Conservation (phyloP, 2,329 filamentous ascomycete species). For the Cephalotrichum gorgonifer region DNA sequence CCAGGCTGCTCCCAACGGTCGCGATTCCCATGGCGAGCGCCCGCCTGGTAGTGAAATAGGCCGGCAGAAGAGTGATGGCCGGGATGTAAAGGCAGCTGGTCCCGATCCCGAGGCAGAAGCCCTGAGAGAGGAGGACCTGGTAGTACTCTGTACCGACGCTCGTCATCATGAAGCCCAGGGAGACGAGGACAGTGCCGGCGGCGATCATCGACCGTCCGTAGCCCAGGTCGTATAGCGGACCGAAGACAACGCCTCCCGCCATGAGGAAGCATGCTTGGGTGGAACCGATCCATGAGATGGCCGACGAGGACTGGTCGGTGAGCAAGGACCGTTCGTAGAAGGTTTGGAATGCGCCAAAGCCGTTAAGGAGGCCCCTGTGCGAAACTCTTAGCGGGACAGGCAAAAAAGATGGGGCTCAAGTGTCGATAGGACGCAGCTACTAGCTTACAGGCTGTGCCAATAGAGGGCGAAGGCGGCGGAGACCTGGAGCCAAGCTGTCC, state of each 20-base stretch:
- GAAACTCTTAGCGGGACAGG: background rate
- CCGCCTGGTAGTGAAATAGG: constrained; percentile 19
- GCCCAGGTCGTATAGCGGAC: constrained; percentile 36
- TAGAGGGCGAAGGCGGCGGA: constrained; percentile 35
- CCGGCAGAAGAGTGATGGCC: constrained; percentile 18
- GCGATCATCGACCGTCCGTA: constrained; percentile 28
- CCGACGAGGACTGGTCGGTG: constrained; percentile 21
- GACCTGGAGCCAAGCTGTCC: constrained; percentile 36
- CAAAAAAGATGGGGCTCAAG: background rate
- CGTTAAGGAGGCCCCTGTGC: constrained; percentile 25
- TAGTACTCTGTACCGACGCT: constrained; percentile 26
- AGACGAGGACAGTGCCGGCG: constrained; percentile 27
- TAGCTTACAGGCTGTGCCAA: constrained; percentile 28
- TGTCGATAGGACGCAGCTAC: background rate
- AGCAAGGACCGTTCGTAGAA: constrained; percentile 32
- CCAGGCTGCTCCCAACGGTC: constrained; percentile 19
- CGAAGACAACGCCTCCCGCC: constrained; percentile 19
- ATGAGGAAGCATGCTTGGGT: constrained; percentile 34
- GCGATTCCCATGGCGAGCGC: constrained; percentile 22
- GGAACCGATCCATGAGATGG: constrained; percentile 30
- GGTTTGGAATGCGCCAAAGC: constrained; percentile 44
- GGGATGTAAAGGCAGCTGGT: constrained; percentile 29
- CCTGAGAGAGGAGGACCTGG: constrained; percentile 33
- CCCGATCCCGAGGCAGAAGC: constrained; percentile 33
- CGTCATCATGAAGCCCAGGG: constrained; percentile 35